A percentile compares a stretch with the other conserved stretches of the same genome.
Evolutionary conservation across 176 grass and related monocot genomes (phyloP).

Genomic region (Aegilops longissima): DNA sequence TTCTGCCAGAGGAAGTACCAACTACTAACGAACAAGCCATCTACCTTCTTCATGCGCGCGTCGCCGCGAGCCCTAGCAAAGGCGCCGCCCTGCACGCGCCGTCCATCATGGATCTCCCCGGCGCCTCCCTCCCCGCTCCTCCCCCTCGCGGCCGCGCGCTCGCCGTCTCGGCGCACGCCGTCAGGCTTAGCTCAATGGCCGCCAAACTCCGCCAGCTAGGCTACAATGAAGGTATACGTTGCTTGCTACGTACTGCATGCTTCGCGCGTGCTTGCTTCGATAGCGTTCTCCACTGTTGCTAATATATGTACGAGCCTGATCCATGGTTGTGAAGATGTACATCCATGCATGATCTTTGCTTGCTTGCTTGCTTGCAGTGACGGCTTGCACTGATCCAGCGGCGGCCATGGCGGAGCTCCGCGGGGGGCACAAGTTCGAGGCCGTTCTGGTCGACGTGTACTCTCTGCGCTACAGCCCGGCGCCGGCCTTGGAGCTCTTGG

Average conservation of each 20-base stretch:
- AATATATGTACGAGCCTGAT: too few relatives aligned
- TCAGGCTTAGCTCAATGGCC: neutral
- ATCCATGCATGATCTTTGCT: neutral
- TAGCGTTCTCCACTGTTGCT: too few relatives aligned
- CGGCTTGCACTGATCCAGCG: neutral
- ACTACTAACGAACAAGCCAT: too few relatives aligned
- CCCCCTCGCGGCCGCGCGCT: neutral
- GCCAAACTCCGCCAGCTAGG: neutral
- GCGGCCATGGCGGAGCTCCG: neutral
- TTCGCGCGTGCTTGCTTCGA: too few relatives aligned
- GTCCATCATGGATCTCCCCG: too few relatives aligned
- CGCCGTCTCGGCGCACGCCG: neutral
- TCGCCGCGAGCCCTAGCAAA: too few relatives aligned
- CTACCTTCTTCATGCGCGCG: too few relatives aligned
- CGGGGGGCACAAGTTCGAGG: neutral
- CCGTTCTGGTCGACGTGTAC: neutral
- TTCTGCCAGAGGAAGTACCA: too few relatives aligned
- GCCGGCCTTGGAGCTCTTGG: neutral
- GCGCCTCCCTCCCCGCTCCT: too few relatives aligned
- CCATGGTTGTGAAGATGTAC: neutral
- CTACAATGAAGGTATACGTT: neutral
- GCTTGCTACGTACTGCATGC: too few relatives aligned
- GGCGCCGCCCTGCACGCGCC: too few relatives aligned
- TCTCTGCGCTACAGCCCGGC: neutral
- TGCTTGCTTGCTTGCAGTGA: neutral